Conservation (phyloP, 495 filamentous ascomycete genomes). For the Hypoxylon subgilvum region DNA sequence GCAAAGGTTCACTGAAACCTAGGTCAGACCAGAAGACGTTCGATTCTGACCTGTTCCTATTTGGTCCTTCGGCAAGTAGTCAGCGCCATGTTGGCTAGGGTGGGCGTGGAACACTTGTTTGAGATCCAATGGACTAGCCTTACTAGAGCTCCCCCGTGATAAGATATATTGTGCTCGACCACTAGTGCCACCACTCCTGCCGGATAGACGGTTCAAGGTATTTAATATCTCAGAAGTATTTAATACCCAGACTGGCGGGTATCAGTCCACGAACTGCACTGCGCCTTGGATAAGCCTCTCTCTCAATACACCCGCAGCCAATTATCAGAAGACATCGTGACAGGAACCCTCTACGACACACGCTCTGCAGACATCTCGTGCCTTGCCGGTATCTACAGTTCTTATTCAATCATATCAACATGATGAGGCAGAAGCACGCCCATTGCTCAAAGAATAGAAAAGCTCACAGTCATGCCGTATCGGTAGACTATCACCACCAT, state of each 20-base stretch:
- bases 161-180: slow-evolving; percentile 24
- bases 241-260: slow-evolving; percentile 40
- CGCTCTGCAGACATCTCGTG: slow-evolving; percentile 9
- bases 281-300: slow-evolving; percentile 12
- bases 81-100: slow-evolving; percentile 17
- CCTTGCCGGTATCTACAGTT: slow-evolving; percentile 7
- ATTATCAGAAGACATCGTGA: slow-evolving; percentile 18
- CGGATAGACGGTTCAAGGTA: slow-evolving; percentile 24
- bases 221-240: slow-evolving; percentile 39
- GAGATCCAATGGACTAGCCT: slow-evolving; percentile 7
- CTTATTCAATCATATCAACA: slow-evolving; percentile 9
- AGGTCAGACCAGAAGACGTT: slow-evolving; percentile 34
- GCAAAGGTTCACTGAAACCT: slow-evolving; percentile 33
- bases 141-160: slow-evolving; percentile 24
- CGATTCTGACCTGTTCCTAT: slow-evolving; percentile 30
- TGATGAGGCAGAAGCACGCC: slow-evolving; percentile 32
- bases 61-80: slow-evolving; percentile 25
- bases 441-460: slow-evolving; percentile 25
- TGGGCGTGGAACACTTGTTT: slow-evolving; percentile 6
- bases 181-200: slow-evolving; percentile 22
- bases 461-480: slow-evolving; percentile 7
- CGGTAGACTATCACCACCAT: slow-evolving; percentile 22
- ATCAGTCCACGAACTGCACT: slow-evolving; percentile 12
- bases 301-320: slow-evolving; percentile 14
- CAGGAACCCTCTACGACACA: slow-evolving; percentile 1